Evolutionary conservation across 495 filamentous ascomycete genomes (phyloP).

Genomic region (Neurospora sublineolata): DNA sequence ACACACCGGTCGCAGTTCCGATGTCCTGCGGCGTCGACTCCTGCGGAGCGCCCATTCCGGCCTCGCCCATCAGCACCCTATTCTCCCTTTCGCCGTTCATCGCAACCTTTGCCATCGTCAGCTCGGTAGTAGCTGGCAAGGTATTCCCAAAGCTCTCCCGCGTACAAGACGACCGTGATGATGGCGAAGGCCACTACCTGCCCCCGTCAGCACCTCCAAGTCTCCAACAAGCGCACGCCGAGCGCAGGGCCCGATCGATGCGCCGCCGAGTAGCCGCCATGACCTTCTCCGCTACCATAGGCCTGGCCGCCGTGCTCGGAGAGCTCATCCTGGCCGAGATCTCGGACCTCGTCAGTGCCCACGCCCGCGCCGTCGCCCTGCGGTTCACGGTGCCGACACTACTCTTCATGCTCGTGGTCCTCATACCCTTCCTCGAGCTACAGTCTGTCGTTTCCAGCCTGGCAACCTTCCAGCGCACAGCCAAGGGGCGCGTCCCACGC

Average conservation of each 20-base stretch:
- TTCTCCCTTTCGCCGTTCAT: slow-evolving; percentile 40
- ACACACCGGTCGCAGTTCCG: neutral
- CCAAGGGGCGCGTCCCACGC: slow-evolving; percentile 33
- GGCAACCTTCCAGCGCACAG: slow-evolving; percentile 36
- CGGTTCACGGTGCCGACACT: slow-evolving; percentile 53
- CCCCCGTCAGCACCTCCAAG: slow-evolving; percentile 38
- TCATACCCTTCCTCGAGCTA: slow-evolving; percentile 62
- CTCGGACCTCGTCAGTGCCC: slow-evolving; percentile 52
- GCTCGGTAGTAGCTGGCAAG: slow-evolving; percentile 44
- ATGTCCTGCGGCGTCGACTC: slow-evolving; percentile 22
- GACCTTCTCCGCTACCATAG: slow-evolving; percentile 62
- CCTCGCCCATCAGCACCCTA: slow-evolving; percentile 17
- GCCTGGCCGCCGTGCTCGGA: slow-evolving; percentile 58
- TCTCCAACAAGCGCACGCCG: slow-evolving; percentile 38
- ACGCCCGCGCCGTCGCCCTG: slow-evolving; percentile 49
- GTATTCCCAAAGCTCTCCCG: slow-evolving; percentile 55
- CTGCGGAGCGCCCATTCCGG: slow-evolving; percentile 19
- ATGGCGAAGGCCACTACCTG: slow-evolving; percentile 42
- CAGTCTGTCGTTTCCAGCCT: slow-evolving; percentile 49
- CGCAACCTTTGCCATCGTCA: slow-evolving; percentile 47
- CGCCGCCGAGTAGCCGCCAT: slow-evolving; percentile 43
- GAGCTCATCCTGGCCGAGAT: slow-evolving; percentile 73
- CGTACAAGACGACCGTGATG: slow-evolving; percentile 24
- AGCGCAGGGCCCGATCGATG: slow-evolving; percentile 33
- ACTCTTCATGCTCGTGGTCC: slow-evolving; percentile 52